Base-by-base conservation (phyloP, 257 asterid species). In the Apocynum venetum region DNA sequence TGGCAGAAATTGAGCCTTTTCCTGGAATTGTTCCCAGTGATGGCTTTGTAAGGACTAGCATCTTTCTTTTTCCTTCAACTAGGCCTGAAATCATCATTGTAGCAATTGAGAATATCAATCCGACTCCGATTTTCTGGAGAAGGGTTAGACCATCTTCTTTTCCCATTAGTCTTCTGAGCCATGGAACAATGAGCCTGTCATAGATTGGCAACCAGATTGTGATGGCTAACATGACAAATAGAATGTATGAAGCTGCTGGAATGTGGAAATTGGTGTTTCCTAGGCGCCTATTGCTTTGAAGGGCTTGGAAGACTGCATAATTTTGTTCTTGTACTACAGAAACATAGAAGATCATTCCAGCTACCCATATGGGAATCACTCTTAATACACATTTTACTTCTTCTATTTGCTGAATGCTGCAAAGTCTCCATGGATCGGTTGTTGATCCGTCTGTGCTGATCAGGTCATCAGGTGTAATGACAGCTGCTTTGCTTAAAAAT, bases 1-100 rank as follows among this genome's bases (percentile, higher is more conserved):
- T 87, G 36, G 96, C 68, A 0, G 94, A 91, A 55, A 83, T 85
- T 0, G 86, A 85, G 1, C 93, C 92, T 6, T 94, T 73, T 10
- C 66, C 80, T 2, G 84, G 47, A 1, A 61, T 72, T 9, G 67
- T 15, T 3, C 82, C 82, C 0, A 72, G 47, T 25, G 83, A 49
- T 52, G 86, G 86, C 47, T 55, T 73, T 0, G 82, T 74, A 8
- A 79, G 75, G 0, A 77, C 82, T 0, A 41, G 4, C 57, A 71
- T 31, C 48, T 83, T 70, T 40, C 88, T 51, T 1, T 66, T 47
- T 0, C 75, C 31, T 25, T 84, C 85, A 25, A 84, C 80, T 2
- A 67, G 13, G 2, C 78, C 88, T 17, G 88, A 76, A 6, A 79
- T 43, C 12, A 84, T 12, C 84, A 82, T 76, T 0, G 84, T 63